Evolutionary conservation across 2,329 filamentous ascomycete species (phyloP).

Genomic region (Pleurostoma richardsiae): DNA sequence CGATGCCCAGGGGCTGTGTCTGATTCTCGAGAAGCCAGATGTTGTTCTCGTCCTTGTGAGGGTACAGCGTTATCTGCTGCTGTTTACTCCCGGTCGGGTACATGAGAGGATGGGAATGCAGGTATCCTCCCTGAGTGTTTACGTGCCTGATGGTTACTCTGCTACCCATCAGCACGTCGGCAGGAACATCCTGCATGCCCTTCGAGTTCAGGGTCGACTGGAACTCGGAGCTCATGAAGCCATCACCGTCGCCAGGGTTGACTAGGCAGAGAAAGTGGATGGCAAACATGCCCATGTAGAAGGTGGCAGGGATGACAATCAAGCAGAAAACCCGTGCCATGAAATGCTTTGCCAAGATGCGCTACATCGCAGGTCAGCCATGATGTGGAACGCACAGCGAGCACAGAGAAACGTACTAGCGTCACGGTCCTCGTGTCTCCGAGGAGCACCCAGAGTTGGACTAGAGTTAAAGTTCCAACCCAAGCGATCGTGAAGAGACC

Average conservation of each 20-base stretch:
- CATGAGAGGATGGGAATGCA: slow-evolving; percentile 96
- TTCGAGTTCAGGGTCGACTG: slow-evolving; percentile 96
- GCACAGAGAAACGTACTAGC: slow-evolving; percentile 42
- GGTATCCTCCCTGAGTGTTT: slow-evolving; percentile 96
- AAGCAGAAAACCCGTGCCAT: slow-evolving; percentile 87
- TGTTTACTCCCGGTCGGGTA: slow-evolving; percentile 97
- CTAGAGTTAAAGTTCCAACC: slow-evolving; percentile 83
- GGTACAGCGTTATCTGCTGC: slow-evolving; percentile 96
- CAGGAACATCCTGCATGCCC: slow-evolving; percentile 90
- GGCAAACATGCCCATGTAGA: slow-evolving; percentile 96
- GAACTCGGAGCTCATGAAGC: slow-evolving; percentile 99
- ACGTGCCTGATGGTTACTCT: slow-evolving; percentile 82
- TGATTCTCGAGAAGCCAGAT: slow-evolving; percentile 92
- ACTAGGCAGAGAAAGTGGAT: slow-evolving; percentile 92
- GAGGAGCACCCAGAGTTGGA: slow-evolving; percentile 93
- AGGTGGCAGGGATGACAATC: slow-evolving; percentile 79
- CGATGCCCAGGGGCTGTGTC: slow-evolving; percentile 76
- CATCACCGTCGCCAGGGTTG: slow-evolving; percentile 95
- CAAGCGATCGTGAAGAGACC: slow-evolving; percentile 97
- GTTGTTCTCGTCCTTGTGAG: slow-evolving; percentile 99
- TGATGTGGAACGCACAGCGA: too few relatives aligned
- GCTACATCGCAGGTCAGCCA: slow-evolving; percentile 29
- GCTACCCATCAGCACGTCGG: slow-evolving; percentile 86
- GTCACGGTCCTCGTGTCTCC: slow-evolving; percentile 85
- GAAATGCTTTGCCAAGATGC: slow-evolving; percentile 89